These are phyloP conservation scores for Bryoerythrophyllum caledonicum DNA, from an alignment of 225 moss, liverwort and hornwort genomes.

Conservation along the genomic window DNA sequence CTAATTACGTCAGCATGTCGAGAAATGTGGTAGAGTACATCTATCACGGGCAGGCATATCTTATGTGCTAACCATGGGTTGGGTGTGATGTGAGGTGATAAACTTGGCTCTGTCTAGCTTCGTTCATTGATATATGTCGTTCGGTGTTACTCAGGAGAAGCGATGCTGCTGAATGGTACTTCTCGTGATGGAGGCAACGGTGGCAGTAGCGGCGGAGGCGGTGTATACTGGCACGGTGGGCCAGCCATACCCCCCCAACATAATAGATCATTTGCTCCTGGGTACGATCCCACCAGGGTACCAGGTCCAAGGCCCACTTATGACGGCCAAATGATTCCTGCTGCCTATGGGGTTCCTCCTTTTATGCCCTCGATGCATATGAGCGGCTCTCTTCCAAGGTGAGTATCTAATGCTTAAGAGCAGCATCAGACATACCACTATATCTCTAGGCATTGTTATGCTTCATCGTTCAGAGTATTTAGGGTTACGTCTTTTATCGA, in stretches of 20 bases:
- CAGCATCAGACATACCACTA: constrained; percentile 14
- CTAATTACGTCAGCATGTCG: neutral
- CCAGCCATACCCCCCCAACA: constrained; percentile 47
- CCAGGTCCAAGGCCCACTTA: constrained; percentile 49
- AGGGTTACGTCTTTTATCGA: neutral
- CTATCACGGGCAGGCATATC: neutral
- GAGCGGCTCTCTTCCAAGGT: constrained; percentile 59
- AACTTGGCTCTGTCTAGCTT: neutral
- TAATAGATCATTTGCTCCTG: constrained; percentile 44
- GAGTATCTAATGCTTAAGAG: constrained; percentile 14
- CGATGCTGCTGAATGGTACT: constrained; percentile 47
- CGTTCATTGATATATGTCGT: neutral
- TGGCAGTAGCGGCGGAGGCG: constrained; percentile 41
- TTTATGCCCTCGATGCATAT: constrained; percentile 55
- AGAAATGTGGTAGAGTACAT: neutral
- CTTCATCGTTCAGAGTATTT: neutral
- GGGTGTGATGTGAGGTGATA: constrained; percentile 5
- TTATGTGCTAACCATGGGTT: neutral
- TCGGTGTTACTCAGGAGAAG: constrained; percentile 35
- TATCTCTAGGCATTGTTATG: constrained; percentile 1
- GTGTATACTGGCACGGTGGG: constrained; percentile 55
- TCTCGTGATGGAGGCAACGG: constrained; percentile 53
- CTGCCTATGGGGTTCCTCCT: constrained; percentile 51
- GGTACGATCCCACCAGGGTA: constrained; percentile 38
- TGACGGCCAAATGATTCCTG: constrained; percentile 46